Base-by-base conservation (phyloP, 2,329 filamentous ascomycete species). In the Phyllosticta citriasiana region DNA sequence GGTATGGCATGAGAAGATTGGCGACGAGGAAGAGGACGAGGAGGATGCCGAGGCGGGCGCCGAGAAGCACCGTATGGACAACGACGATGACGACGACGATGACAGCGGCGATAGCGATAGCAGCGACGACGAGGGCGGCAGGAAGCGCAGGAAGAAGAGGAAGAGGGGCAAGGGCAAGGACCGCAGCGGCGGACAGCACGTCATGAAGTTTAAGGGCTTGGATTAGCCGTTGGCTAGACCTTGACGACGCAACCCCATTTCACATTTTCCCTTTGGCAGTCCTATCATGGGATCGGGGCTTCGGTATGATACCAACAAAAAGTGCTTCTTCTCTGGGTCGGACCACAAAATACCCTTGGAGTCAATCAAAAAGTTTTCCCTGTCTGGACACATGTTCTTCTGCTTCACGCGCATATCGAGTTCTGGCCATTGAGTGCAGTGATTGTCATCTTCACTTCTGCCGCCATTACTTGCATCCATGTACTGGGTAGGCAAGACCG, bases 1-100 rank as follows among this genome's bases (percentile, higher is more conserved):
- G 74, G 86, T 97, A 1, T 99, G 94, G 94, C 85, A 85, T 63
- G 85, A 94, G 70, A 83, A 87, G 63, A 78, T 82, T n/a, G 79
- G 78, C 62, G 72, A 80, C 2, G 79, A 82, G 10, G 57, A 51
- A 6, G 67, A 68, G 6, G 78, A 78, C 1, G 80, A 79, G 0
- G 81, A 82, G 0, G 80, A 79, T 19, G 69, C 72, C 33, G 70
- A 67, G 6, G 73, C 75, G 8, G 68, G 67, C 1, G 69, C 65
- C 4, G 68, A 70, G 4, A 73, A 72, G 63, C 66, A 69, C 7
- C 53, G 51, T 2, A 63, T 65, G 30, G 67, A 78, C 24, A 71
- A 69, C 12, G 77, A 78, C 9, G 76, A 77, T 3, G 74, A 75
- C 1, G 72, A 72, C 3, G 67, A 70, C 33, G 72, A 75, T 9